These are phyloP conservation scores for Anisogramma anomala DNA, from an alignment of 2,329 filamentous ascomycete species.

Conservation along the genomic window DNA sequence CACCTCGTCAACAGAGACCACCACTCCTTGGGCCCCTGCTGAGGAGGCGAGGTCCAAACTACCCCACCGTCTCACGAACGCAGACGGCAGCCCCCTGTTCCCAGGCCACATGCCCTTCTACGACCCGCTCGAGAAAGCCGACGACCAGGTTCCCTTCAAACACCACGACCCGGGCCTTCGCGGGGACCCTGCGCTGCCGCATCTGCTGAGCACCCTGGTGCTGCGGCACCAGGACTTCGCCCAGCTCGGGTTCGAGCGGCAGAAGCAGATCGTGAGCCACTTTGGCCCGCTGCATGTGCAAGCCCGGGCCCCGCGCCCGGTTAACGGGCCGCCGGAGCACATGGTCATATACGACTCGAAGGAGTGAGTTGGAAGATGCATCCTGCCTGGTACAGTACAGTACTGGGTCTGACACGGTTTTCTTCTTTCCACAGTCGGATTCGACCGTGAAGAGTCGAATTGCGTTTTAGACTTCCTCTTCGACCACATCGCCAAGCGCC, in stretches of 20 bases:
- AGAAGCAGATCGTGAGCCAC: slow-evolving; percentile 17
- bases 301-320: slow-evolving; percentile 16
- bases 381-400: not conserved
- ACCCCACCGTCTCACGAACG: slow-evolving; percentile 9
- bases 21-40: not conserved
- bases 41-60: not conserved
- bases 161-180: slow-evolving; percentile 6
- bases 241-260: slow-evolving; percentile 17
- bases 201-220: not conserved
- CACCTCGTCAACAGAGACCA: not conserved
- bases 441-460: slow-evolving; percentile 40
- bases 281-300: slow-evolving; percentile 18
- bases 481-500: slow-evolving; percentile 51
- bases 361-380: slow-evolving; percentile 8
- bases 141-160: slow-evolving; percentile 14
- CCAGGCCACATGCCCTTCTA: slow-evolving; percentile 17
- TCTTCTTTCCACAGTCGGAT: not conserved
- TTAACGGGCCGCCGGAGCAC: slow-evolving; percentile 15
- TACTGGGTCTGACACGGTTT: not conserved
- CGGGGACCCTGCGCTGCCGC: not conserved
- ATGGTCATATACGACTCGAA: slow-evolving; percentile 19
- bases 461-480: slow-evolving; percentile 55
- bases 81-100: slow-evolving; percentile 10
- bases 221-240: slow-evolving; percentile 18
- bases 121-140: slow-evolving; percentile 16